These are phyloP conservation scores for Canariomyces notabilis DNA, from an alignment of 2,329 filamentous ascomycete genomes.

Conservation along the genomic window DNA sequence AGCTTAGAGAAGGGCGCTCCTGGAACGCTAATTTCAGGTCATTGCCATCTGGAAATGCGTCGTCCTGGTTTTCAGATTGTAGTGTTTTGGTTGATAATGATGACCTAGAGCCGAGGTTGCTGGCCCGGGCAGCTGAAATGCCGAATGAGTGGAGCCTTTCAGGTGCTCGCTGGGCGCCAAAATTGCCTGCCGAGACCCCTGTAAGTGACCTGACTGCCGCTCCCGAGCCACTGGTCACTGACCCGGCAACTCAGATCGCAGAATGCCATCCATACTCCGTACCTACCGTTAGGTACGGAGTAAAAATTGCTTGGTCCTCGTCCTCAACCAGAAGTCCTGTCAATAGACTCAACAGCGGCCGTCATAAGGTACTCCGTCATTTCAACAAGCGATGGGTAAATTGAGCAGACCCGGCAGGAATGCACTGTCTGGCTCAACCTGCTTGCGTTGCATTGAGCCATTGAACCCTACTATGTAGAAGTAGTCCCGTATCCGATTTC, in stretches of 20 bases:
- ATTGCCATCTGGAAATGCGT: not conserved
- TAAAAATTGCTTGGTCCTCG: not conserved
- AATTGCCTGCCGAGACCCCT: not conserved
- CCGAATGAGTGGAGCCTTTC: too few species aligned
- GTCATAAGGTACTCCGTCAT: too few species aligned
- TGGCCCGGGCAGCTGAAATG: slow-evolving; percentile 9
- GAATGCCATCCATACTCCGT: too few species aligned
- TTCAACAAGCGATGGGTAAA: too few species aligned
- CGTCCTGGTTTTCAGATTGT: not conserved
- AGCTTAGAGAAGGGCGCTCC: not conserved
- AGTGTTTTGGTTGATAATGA: slow-evolving; percentile 3
- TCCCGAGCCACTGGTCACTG: not conserved
- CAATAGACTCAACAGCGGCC: too few species aligned
- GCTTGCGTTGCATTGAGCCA: too few species aligned
- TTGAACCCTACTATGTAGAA: too few species aligned
- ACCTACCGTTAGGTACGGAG: too few species aligned
- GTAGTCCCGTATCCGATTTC: too few species aligned
- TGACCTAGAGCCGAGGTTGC: slow-evolving; percentile 19
- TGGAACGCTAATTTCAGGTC: not conserved
- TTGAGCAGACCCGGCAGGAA: too few species aligned
- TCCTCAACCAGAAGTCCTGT: slow-evolving; percentile 1
- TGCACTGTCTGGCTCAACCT: too few species aligned
- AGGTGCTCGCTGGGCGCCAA: not conserved
- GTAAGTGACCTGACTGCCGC: not conserved
- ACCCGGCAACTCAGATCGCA: not conserved